A percentile compares a stretch with the other conserved stretches of the same genome.
Conservation (phyloP, 1,139 yeast genomes). For the Zhuliangozyma blackwelliae region DNA sequence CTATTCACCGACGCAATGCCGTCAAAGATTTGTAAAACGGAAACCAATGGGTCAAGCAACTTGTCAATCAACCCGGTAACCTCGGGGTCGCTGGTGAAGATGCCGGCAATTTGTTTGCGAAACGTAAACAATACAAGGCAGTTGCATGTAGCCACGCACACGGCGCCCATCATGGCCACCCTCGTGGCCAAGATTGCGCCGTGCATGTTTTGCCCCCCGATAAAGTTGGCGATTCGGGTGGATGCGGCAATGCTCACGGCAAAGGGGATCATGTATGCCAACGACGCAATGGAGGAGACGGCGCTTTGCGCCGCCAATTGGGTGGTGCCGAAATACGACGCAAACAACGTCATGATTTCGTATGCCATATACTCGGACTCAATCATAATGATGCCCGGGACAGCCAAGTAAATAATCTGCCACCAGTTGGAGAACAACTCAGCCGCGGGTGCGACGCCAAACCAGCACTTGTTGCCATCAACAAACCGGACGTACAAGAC, state of each 20-base stretch:
- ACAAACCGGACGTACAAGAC: conserved; percentile 51
- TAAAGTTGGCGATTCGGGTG: conserved; percentile 81
- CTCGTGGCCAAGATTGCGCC: conserved; percentile 62
- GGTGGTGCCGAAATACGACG: conserved; percentile 77
- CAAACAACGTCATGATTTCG: conserved; percentile 65
- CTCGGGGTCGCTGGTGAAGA: conserved; percentile 68
- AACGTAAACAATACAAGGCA: conserved; percentile 50
- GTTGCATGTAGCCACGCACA: conserved; percentile 54
- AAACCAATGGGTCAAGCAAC: conserved; percentile 64
- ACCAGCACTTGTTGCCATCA: conserved; percentile 74
- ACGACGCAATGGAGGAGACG: conserved; percentile 73
- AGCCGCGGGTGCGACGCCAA: conserved; percentile 42
- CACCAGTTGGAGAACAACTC: conserved; percentile 59
- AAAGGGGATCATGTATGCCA: conserved; percentile 83
- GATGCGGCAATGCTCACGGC: conserved; percentile 85
- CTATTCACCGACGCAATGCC: conserved; percentile 80
- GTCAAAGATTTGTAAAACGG: conserved; percentile 72
- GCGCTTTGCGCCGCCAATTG: conserved; percentile 89
- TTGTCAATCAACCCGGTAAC: conserved; percentile 47
- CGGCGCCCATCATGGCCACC: conserved; percentile 59
- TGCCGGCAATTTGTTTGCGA: conserved; percentile 52
- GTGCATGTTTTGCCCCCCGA: conserved; percentile 69
- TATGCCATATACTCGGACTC: conserved; percentile 73
- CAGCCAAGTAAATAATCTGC: conserved; percentile 53
- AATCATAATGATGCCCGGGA: conserved; percentile 72